These are phyloP conservation scores for Ustilago loliicola DNA, from an alignment of 1,284 basidiomycete species.

Conservation along the genomic window DNA sequence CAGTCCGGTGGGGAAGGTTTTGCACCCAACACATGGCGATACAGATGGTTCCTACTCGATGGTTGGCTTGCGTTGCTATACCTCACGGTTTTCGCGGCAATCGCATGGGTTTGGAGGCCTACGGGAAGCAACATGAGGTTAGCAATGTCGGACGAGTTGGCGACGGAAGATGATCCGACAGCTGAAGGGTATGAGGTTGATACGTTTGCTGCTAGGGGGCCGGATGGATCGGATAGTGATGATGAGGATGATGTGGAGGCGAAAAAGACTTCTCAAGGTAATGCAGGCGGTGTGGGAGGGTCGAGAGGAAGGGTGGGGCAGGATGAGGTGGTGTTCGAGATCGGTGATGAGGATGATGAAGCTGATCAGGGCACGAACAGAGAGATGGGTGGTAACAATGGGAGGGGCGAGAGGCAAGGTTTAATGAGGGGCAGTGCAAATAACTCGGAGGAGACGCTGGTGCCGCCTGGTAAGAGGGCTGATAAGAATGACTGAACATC, in stretches of 20 bases:
- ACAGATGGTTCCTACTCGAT: constrained; percentile 95
- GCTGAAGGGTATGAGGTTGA: constrained; percentile 82
- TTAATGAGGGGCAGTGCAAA: constrained; percentile 43
- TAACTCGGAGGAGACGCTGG: constrained; percentile 53
- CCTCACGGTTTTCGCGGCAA: constrained; percentile 78
- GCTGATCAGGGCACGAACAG: constrained; percentile 23
- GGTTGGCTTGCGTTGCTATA: constrained; percentile 86
- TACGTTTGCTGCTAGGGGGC: constrained; percentile 71
- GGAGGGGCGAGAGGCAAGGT: constrained; percentile 36
- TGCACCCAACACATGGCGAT: constrained; percentile 90
- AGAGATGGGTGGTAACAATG: background rate
- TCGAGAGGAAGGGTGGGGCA: constrained; percentile 11
- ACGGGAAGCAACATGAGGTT: constrained; percentile 87
- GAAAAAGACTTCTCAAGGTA: constrained; percentile 33
- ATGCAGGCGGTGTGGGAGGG: background rate
- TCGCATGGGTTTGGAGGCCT: constrained; percentile 93
- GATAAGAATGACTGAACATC: constrained; percentile 35
- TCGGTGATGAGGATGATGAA: constrained; percentile 60
- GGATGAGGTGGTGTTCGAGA: constrained; percentile 61
- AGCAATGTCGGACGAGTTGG: constrained; percentile 71
- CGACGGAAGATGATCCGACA: constrained; percentile 88
- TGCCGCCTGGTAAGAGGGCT: constrained; percentile 37
- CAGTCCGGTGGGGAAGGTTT: constrained; percentile 92
- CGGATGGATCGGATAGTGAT: constrained; percentile 48
- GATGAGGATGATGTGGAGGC: constrained; percentile 52